phyloP scores from a whole-genome alignment of 1,284 basidiomycete species.

The Bjerkandera adusta region DNA sequence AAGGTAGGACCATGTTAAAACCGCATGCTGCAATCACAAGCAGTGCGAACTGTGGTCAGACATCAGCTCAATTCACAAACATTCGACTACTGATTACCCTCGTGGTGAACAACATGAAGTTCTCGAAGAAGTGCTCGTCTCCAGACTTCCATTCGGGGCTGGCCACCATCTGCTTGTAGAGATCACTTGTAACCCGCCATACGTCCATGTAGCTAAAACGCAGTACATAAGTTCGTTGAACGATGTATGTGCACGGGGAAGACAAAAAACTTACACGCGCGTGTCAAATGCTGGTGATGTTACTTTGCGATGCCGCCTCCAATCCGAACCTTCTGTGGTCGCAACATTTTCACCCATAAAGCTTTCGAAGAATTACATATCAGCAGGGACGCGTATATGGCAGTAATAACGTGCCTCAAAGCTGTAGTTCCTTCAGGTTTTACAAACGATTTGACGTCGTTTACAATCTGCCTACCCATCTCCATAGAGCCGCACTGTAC shows the following conservation, averaged over 20 bases:
- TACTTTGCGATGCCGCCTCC: constrained; percentile 13
- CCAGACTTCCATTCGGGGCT: constrained; percentile 13
- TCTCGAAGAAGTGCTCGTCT: constrained; percentile 12
- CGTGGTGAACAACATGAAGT: constrained; percentile 12
- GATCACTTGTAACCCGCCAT: constrained; percentile 10
- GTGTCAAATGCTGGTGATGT: constrained; percentile 14
- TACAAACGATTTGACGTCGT: background rate
- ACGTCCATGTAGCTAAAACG: constrained; percentile 12
- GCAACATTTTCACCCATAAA: constrained; percentile 11
- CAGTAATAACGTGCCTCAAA: constrained; percentile 1
- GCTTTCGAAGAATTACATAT: background rate
- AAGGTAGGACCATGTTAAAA: constrained; percentile 10
- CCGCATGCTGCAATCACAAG: constrained; percentile 14
- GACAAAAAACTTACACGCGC: constrained; percentile 7
- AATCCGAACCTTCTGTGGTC: constrained; percentile 8
- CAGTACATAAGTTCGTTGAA: too few relatives aligned
- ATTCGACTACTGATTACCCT: constrained; percentile 3
- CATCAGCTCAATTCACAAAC: too few relatives aligned
- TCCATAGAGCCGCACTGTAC: constrained; percentile 12
- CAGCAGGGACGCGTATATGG: background rate
- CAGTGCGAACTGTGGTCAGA: constrained; percentile 13
- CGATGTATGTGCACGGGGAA: background rate
- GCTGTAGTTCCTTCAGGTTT: constrained; percentile 12
- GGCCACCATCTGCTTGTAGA: constrained; percentile 14
- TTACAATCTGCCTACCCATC: constrained; percentile 5